phyloP scores from a whole-genome alignment of 2,329 filamentous ascomycete species.

The Scytalidium lignicola region DNA sequence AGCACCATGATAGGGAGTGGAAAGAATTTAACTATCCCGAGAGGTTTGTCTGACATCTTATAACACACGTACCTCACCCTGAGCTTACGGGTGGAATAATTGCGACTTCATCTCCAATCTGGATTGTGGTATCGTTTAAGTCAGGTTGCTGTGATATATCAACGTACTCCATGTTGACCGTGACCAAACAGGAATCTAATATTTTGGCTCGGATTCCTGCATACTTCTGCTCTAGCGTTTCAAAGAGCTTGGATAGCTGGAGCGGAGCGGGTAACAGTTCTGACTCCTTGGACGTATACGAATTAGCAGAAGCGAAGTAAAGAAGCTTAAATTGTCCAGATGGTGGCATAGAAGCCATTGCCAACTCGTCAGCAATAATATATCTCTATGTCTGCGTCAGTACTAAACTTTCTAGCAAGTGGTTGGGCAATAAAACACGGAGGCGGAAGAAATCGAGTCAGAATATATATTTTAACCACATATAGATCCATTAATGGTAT shows the following conservation, averaged over 20 bases:
- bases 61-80: constrained; percentile 45
- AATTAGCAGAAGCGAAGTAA: constrained; percentile 74
- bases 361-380: background rate
- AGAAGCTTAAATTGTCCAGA: constrained; percentile 70
- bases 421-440: background rate
- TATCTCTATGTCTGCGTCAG: no score
- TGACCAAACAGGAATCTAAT: constrained; percentile 68
- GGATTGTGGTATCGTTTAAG: constrained; percentile 45
- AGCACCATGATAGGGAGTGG: constrained; percentile 7
- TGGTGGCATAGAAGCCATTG: constrained; percentile 36
- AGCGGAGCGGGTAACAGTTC: constrained; percentile 66
- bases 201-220: constrained; percentile 64
- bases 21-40: no score
- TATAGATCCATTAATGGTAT: background rate
- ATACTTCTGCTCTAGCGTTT: constrained; percentile 63
- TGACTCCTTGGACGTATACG: constrained; percentile 62
- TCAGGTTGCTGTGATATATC: constrained; percentile 49
- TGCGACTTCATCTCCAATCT: constrained; percentile 75
- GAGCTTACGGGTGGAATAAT: constrained; percentile 87
- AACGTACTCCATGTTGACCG: constrained; percentile 77
- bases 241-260: constrained; percentile 56
- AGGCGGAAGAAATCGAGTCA: background rate
- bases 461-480: background rate
- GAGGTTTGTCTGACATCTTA: no score
- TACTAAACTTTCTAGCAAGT: no score